phyloP scores from a whole-genome alignment of 1,139 yeast genomes.

The Lodderomyces theae region DNA sequence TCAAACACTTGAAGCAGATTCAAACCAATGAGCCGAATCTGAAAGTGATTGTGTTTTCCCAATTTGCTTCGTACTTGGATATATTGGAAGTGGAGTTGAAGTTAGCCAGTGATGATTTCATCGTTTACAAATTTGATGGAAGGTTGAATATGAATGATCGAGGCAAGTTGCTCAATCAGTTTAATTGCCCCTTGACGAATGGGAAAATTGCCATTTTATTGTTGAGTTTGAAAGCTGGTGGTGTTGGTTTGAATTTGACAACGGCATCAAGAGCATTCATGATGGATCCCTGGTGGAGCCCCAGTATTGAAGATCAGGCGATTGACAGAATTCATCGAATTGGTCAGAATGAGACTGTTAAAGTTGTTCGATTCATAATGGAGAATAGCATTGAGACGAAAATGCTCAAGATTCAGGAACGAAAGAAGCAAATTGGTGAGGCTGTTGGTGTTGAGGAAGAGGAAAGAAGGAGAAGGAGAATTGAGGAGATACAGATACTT shows the following conservation, averaged over 20 bases:
- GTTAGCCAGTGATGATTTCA: slow-evolving; percentile 35
- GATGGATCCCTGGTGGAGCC: slow-evolving; percentile 99
- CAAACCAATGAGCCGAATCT: slow-evolving; percentile 58
- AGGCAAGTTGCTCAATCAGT: slow-evolving; percentile 55
- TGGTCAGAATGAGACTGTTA: slow-evolving; percentile 76
- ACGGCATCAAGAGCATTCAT: slow-evolving; percentile 82
- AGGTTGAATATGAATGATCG: slow-evolving; percentile 68
- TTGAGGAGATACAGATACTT: slow-evolving; percentile 78
- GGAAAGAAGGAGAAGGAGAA: slow-evolving; percentile 65
- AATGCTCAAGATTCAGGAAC: slow-evolving; percentile 83
- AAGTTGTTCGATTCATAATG: slow-evolving; percentile 76
- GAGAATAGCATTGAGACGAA: slow-evolving; percentile 86
- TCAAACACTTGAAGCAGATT: slow-evolving; percentile 54
- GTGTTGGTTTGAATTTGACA: slow-evolving; percentile 89
- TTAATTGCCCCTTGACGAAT: slow-evolving; percentile 33
- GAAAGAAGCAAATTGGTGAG: slow-evolving; percentile 82
- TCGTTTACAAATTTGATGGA: slow-evolving; percentile 75
- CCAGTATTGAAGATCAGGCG: slow-evolving; percentile 91
- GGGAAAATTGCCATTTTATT: slow-evolving; percentile 53
- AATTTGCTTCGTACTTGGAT: slow-evolving; percentile 81
- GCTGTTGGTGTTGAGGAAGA: slow-evolving; percentile 81
- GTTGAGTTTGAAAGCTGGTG: slow-evolving; percentile 88
- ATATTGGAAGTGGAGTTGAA: slow-evolving; percentile 63
- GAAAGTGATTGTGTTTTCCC: slow-evolving; percentile 86
- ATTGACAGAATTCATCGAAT: slow-evolving; percentile 91